Evolutionary conservation across 192 early-diverging fungal genomes (phyloP).

Genomic region (Rhizophagus prolifer): DNA sequence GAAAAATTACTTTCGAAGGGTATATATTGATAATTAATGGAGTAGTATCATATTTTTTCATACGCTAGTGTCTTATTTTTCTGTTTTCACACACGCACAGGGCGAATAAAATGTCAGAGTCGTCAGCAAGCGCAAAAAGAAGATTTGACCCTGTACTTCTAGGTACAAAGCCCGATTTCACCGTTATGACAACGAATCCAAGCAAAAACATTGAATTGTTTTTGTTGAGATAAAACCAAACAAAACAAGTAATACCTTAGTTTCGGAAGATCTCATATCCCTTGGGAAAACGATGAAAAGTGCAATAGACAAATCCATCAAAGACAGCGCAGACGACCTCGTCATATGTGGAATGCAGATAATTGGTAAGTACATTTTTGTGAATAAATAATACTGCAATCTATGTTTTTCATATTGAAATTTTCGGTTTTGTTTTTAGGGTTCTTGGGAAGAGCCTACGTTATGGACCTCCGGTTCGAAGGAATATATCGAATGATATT

Average conservation of each 20-base stretch:
- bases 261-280: conserved; percentile 2
- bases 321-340: conserved; percentile 11
- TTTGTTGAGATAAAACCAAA: conserved; percentile 16
- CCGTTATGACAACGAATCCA: conserved; percentile 15
- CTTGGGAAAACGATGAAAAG: conserved; percentile 24
- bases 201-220: conserved; percentile 19
- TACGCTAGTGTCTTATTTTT: background rate
- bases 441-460: conserved; percentile 27
- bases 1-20: conserved; percentile 13
- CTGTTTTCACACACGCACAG: conserved; percentile 16
- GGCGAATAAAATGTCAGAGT: conserved; percentile 20
- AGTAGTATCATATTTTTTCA: background rate
- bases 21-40: conserved; percentile 11
- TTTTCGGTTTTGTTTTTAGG: conserved; percentile 15
- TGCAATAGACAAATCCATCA: conserved; percentile 11
- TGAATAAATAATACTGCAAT: background rate
- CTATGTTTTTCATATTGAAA: conserved; percentile 16
- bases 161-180: conserved; percentile 20
- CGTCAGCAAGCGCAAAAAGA: conserved; percentile 8
- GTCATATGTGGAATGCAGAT: conserved; percentile 20
- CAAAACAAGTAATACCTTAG: background rate
- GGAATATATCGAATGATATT: conserved; percentile 26
- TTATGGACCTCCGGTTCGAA: conserved; percentile 22
- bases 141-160: conserved; percentile 15
- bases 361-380: conserved; percentile 8